Evolutionary conservation across 257 asterid genomes (phyloP), one percentile per base, ranked within the genome.

Genomic region (Solanum peruvianum): DNA sequence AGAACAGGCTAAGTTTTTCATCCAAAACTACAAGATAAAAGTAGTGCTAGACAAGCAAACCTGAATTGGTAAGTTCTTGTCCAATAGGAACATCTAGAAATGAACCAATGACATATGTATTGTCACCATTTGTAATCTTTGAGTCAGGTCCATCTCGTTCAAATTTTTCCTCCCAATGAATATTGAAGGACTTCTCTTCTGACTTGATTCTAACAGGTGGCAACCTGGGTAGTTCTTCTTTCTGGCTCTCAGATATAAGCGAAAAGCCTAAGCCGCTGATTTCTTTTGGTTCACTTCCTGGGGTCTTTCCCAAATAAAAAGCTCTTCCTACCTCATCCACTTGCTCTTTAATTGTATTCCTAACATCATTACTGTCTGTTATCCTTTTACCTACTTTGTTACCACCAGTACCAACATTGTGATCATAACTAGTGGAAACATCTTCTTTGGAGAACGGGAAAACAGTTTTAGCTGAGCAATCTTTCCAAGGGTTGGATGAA

Each of bases 1-100:
- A 15, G 84, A 78, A 45, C 37, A 29, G 5, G 25, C 84, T 15
- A 16, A 39, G 21, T 14, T 77, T 78, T 14, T 78, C 16, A 11
- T 78, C 84, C 58, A 45, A 78, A 29, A 78, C 37, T 42, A 44
- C 64, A 44, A 77, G 84, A 78, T 27, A 29, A 81, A 49, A 81
- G 7, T 31, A 29, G 69, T 49, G 67, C 35, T 70, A 56, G 80
- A n/a, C n/a, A 37, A 31, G 49, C 89, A 35, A 83, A 87, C 89
- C 88, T 86, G 88, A 78, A 52, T 72, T 33, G 56, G 39, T 81
- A 49, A 81, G 87, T 41, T 88, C 88, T 86, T 88, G 88, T 13
- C 90, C 90, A 49, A 88, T 52, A 37, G 90, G 87, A 86, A 88
- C 90, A 88, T 88, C 90, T 42, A 88, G 88, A 88, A 69, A 88